A percentile compares a stretch with the other conserved stretches of the same genome.
These are phyloP conservation scores for Rhodotorula kratochvilovae DNA, from an alignment of 768 basidiomycete species.

Conservation along the genomic window DNA sequence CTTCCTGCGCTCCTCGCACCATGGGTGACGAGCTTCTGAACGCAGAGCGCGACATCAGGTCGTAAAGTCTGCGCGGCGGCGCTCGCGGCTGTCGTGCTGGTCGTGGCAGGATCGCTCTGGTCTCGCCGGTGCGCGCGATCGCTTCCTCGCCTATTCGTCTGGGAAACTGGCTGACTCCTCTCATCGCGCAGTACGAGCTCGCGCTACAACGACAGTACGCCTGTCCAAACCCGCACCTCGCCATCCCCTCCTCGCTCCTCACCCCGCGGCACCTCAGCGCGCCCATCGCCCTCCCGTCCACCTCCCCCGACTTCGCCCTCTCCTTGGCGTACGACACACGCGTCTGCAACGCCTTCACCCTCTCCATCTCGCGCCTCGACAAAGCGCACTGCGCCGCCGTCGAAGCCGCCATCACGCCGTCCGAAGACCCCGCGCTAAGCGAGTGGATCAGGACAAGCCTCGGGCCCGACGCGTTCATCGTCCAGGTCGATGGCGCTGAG, in stretches of 20 bases:
- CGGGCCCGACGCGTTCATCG: conserved; percentile 24
- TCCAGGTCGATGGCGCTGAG: conserved; percentile 29
- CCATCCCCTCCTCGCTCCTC: background rate
- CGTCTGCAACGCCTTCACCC: conserved; percentile 23
- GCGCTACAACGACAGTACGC: background rate
- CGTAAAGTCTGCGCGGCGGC: too few relatives aligned
- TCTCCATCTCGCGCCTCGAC: conserved; percentile 4
- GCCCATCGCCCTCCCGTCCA: background rate
- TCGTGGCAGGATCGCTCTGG: background rate
- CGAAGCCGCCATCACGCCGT: background rate
- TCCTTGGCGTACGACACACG: conserved; percentile 14
- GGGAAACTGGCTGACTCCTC: background rate
- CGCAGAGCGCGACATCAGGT: background rate
- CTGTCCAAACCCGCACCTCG: conserved; percentile 3
- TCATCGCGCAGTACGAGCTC: background rate
- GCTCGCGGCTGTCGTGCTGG: background rate
- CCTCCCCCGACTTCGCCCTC: conserved; percentile 14
- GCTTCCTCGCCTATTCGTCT: too few relatives aligned
- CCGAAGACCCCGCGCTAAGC: background rate
- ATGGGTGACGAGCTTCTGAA: background rate
- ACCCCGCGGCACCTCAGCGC: background rate
- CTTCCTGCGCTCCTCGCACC: too few relatives aligned
- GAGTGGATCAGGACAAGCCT: conserved; percentile 4
- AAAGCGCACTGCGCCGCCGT: background rate
- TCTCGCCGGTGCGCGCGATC: background rate